Evolutionary conservation across 2,329 filamentous ascomycete species (phyloP).

Genomic region (Colletotrichum truncatum): DNA sequence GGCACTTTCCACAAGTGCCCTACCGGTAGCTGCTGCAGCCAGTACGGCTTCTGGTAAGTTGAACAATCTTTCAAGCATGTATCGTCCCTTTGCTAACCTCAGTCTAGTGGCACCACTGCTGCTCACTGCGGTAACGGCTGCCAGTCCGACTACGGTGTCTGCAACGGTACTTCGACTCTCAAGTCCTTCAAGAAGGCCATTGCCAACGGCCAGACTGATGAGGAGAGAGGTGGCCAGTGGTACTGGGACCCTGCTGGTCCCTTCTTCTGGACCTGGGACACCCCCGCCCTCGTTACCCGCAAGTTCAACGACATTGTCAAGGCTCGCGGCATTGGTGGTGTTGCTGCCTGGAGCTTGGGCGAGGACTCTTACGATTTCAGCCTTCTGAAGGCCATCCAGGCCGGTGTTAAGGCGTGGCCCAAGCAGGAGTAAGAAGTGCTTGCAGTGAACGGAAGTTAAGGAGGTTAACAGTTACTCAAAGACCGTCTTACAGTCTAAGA

Average conservation of each 20-base stretch:
- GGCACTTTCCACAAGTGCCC: slow-evolving; percentile 25
- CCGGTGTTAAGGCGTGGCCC: slow-evolving; percentile 32
- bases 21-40: slow-evolving; percentile 20
- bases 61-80: accelerated
- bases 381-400: slow-evolving; percentile 53
- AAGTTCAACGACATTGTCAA: slow-evolving; percentile 58
- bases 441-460: too few relatives aligned
- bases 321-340: slow-evolving; percentile 54
- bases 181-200: slow-evolving; percentile 53
- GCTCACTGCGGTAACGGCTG: slow-evolving; percentile 24
- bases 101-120: background rate
- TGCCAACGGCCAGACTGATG: slow-evolving; percentile 50
- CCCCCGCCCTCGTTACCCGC: slow-evolving; percentile 51
- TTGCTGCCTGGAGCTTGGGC: slow-evolving; percentile 63
- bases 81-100: background rate
- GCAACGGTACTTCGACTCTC: slow-evolving; percentile 24
- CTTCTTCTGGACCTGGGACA: slow-evolving; percentile 67
- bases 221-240: slow-evolving; percentile 62
- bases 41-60: slow-evolving; percentile 25
- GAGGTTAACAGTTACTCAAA: too few relatives aligned
- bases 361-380: slow-evolving; percentile 55
- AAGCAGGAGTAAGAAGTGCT: background rate
- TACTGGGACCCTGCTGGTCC: slow-evolving; percentile 56
- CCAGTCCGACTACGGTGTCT: slow-evolving; percentile 22
- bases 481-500: too few relatives aligned